Evolutionary conservation across 2,329 filamentous ascomycete species (phyloP), one percentile per base, ranked within the genome.

Genomic region (Fusarium sp.): DNA sequence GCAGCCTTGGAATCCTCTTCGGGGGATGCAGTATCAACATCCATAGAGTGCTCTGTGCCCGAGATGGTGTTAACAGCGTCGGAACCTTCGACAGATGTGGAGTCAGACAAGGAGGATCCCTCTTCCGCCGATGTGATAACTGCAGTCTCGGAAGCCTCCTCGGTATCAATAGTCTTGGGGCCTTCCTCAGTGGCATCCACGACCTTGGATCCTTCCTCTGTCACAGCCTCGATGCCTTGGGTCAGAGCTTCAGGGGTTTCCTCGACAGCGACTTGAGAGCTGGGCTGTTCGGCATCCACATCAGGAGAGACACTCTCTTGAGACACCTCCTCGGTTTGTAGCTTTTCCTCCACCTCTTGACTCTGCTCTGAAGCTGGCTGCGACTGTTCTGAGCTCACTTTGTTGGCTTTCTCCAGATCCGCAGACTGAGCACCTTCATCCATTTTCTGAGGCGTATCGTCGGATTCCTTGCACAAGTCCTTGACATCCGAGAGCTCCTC

Each of bases 401-500:
- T 16, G n/a, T 43, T 65, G n/a, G 59, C 41, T 20, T 67, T 63
- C 30, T 67, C 57, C 16, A 56, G 57, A 16, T 56, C 43, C 25
- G 64, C 52, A 39, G 54, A 41, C 34, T 43, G 61, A 10, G 56
- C 66, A 10, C 20, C 20, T n/a, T 68, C 67, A 27, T 68, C 65
- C 35, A 63, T 72, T 16, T 20, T 57, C 25, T 70, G 57, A 10
- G 60, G 39, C 13, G 30, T 35, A 6, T 75, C 69, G 2, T 69
- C 69, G 2, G 43, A n/a, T n/a, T 76, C 75, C 27, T 78, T 75
- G 8, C 18, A 57, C 20, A 23, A n/a, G 11, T 79, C 78, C 54
- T 77, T 80, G 63, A 64, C 69, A 37, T 78, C 76, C 6, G 73
- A 70, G 4, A 82, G 74, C 54, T 83, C 78, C 13, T 74, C 79